Percentiles rank a stretch among this genome's conserved stretches.
These are phyloP conservation scores for Phytophthora foliorum DNA, from an alignment of 352 stramenopile species.

Conservation along the genomic window DNA sequence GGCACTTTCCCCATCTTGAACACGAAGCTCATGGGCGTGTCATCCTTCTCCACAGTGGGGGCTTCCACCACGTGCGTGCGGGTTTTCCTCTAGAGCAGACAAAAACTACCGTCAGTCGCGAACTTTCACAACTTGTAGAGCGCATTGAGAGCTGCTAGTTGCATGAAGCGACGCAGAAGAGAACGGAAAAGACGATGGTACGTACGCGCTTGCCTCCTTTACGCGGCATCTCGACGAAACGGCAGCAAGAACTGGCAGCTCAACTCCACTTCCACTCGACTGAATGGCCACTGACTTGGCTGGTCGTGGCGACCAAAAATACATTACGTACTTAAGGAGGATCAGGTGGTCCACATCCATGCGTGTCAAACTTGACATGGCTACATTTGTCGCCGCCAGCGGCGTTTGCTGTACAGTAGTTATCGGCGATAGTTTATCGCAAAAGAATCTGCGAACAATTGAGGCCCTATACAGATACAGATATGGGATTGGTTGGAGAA, in stretches of 20 bases:
- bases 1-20: slow-evolving; percentile 92
- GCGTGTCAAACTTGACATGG: neutral
- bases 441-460: no score
- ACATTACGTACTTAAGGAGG: neutral
- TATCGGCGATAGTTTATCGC: no score
- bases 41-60: slow-evolving; percentile 80
- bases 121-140: slow-evolving; percentile 4
- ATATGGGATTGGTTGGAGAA: no score
- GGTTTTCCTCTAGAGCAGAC: slow-evolving; percentile 74
- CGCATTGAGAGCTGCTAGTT: neutral
- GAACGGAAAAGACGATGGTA: slow-evolving; percentile 8
- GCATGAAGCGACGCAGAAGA: slow-evolving; percentile 4
- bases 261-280: slow-evolving; percentile 9
- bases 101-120: neutral
- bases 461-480: no score
- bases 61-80: slow-evolving; percentile 80
- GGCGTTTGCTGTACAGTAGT: no score
- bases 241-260: slow-evolving; percentile 3
- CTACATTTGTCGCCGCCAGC: neutral
- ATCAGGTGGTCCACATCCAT: slow-evolving; percentile 18
- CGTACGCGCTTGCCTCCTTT: slow-evolving; percentile 90
- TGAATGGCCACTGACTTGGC: slow-evolving; percentile 32
- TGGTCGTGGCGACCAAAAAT: slow-evolving; percentile 12
- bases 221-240: slow-evolving; percentile 65
- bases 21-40: slow-evolving; percentile 92